Conservation (phyloP, 352 stramenopile species). For the Bremia lactucae region DNA sequence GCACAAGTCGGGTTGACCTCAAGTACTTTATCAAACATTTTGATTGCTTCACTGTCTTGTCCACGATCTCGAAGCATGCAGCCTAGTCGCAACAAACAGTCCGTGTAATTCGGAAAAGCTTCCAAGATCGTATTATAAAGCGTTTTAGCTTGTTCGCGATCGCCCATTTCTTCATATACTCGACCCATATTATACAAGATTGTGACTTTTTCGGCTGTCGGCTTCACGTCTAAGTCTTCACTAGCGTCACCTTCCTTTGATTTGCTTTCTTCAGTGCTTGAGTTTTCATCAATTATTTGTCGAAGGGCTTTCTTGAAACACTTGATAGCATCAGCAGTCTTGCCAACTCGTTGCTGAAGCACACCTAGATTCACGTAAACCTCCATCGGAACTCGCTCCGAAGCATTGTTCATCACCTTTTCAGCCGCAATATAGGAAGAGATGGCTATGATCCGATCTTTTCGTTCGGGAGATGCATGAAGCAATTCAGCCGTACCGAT, state of each 20-base stretch:
- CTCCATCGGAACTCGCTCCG: conserved; percentile 71
- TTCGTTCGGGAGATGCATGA: conserved; percentile 65
- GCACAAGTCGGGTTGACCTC: conserved; percentile 85
- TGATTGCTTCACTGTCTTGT: conserved; percentile 79
- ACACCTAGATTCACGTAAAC: conserved; percentile 78
- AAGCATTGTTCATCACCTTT: conserved; percentile 80
- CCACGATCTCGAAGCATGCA: conserved; percentile 91
- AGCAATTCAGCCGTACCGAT: conserved; percentile 76
- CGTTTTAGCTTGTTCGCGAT: conserved; percentile 82
- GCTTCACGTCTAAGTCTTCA: conserved; percentile 29
- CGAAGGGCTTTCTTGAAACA: conserved; percentile 84
- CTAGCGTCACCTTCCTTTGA: conserved; percentile 29
- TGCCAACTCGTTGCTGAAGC: conserved; percentile 75
- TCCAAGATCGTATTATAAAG: conserved; percentile 92
- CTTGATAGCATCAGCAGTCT: conserved; percentile 84
- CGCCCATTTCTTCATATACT: conserved; percentile 88
- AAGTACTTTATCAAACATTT: conserved; percentile 90
- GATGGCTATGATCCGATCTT: conserved; percentile 83
- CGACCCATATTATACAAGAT: conserved; percentile 94
- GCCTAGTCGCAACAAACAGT: conserved; percentile 89
- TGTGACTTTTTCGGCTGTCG: conserved; percentile 79
- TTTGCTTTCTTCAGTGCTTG: conserved; percentile 26
- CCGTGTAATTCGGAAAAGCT: conserved; percentile 90
- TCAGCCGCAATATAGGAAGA: conserved; percentile 85
- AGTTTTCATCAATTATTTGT: conserved; percentile 32